Evolutionary conservation across 2,329 filamentous ascomycete genomes (phyloP), one percentile per base, ranked within the genome.

Genomic region (Penicillium sp.): DNA sequence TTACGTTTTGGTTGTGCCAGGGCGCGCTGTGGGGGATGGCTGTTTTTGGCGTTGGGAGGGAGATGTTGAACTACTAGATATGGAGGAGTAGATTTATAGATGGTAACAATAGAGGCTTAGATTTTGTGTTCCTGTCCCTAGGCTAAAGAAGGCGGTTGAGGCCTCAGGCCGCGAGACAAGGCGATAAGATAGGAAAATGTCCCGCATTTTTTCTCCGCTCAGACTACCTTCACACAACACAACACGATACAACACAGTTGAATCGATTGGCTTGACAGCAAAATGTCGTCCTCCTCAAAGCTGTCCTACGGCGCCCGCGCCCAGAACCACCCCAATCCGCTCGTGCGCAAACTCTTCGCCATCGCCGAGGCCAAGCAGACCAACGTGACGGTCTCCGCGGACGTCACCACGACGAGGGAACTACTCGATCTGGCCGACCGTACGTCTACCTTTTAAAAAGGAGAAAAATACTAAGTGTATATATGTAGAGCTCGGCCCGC

Each of bases 321-420:
- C 56, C 65, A 67, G 57, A 70, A 67, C 56, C 76, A 79, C 61
- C 66, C 72, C 40, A 77, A 78, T 62, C 68, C 71, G 1, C 68
- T 79, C 35, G 75, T 72, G 11, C 71, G 67, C 56, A 71, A 68
- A 55, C 69, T 80, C 16, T 79, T 79, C 59, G 62, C 73, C 33
- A 71, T 78, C 28, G 77, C 77, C 3, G 72, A 77, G 56, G 66
- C 66, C 54, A 80, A 80, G 63, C 71, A 77, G 61, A 75, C 76
- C 52, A 80, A 79, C 60, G 69, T 79, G 33, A 76, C 76, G 4
- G 71, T 80, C 45, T 79, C 77, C 1, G 77, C 77, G 20, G 77
- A 80, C 60, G 69, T 79, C 50, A 78, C 76, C 3, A 77, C 74
- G 8, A 75, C 77, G 23, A 68, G 72, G 51, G 74, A 76, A 50